Conservation (phyloP, 805 yeast genomes). For the Candida nanaspora region DNA sequence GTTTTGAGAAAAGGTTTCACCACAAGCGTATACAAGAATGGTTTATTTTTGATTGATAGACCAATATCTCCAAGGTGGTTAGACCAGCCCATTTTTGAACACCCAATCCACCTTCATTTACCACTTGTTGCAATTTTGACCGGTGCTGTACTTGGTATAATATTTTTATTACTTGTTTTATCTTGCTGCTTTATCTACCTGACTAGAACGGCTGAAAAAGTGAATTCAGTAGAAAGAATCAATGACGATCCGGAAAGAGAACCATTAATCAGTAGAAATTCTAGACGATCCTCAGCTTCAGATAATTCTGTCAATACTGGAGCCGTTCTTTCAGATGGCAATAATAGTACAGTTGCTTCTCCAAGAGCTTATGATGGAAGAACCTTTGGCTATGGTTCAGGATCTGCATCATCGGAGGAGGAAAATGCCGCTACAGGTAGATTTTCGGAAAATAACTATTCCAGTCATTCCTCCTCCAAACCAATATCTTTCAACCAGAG, state of each 20-base stretch:
- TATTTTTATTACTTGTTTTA: slow-evolving; percentile 27
- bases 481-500: slow-evolving; percentile 11
- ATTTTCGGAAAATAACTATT: slow-evolving; percentile 20
- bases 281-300: not conserved
- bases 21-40: slow-evolving; percentile 30
- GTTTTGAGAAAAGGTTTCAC: slow-evolving; percentile 58
- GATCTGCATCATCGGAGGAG: not conserved
- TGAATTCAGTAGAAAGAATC: no score
- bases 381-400: not conserved
- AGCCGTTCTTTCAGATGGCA: not conserved
- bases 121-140: slow-evolving; percentile 63
- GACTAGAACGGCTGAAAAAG: not conserved
- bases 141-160: slow-evolving; percentile 58
- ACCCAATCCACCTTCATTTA: slow-evolving; percentile 49
- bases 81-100: slow-evolving; percentile 23
- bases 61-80: slow-evolving; percentile 66
- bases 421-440: not conserved
- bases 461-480: slow-evolving; percentile 19
- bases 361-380: slow-evolving; percentile 3
- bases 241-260: slow-evolving; percentile 4
- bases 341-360: not conserved
- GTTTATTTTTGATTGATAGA: slow-evolving; percentile 59
- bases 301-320: not conserved
- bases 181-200: slow-evolving; percentile 30
- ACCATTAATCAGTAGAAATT: slow-evolving; percentile 8